phyloP scores from a whole-genome alignment of 2,329 filamentous ascomycete species.

The Aspergillus sp. region DNA sequence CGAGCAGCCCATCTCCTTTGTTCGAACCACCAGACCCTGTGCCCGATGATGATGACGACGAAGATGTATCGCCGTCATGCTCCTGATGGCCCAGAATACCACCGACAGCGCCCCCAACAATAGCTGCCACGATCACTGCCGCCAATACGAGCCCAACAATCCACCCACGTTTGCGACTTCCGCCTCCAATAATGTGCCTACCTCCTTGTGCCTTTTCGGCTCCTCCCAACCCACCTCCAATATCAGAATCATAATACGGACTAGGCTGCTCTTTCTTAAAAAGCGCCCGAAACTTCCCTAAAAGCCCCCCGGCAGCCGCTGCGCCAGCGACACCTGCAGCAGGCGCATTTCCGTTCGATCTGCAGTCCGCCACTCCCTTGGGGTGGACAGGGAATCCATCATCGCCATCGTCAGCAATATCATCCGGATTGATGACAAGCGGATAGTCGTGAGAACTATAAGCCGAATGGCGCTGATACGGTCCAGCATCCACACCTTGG shows the following conservation, averaged over 20 bases:
- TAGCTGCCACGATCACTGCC: conserved; percentile 67
- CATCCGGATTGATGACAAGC: conserved; percentile 69
- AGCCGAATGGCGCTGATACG: conserved; percentile 63
- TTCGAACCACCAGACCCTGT: conserved; percentile 58
- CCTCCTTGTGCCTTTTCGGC: conserved; percentile 69
- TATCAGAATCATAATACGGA: conserved; percentile 60
- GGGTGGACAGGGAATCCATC: conserved; percentile 65
- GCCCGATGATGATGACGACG: conserved; percentile 31
- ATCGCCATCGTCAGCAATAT: conserved; percentile 84
- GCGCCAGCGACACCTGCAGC: conserved; percentile 52
- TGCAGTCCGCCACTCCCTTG: conserved; percentile 8
- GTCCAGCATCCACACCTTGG: conserved; percentile 52
- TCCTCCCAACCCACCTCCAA: conserved; percentile 31
- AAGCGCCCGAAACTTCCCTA: conserved; percentile 45
- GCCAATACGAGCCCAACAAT: conserved; percentile 67
- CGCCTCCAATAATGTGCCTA: conserved; percentile 56
- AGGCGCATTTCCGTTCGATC: conserved; percentile 22
- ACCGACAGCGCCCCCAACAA: conserved; percentile 74
- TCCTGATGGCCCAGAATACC: conserved; percentile 62
- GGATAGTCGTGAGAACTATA: conserved; percentile 55
- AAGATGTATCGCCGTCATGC: conserved; percentile 43
- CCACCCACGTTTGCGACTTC: conserved; percentile 69
- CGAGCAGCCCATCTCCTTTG: conserved; percentile 66
- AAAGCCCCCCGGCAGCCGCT: conserved; percentile 43
- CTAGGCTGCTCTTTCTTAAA: conserved; percentile 46